These are phyloP conservation scores for Persicaria tinctoria DNA, from an alignment of 148 eudicot genomes.

Conservation along the genomic window DNA sequence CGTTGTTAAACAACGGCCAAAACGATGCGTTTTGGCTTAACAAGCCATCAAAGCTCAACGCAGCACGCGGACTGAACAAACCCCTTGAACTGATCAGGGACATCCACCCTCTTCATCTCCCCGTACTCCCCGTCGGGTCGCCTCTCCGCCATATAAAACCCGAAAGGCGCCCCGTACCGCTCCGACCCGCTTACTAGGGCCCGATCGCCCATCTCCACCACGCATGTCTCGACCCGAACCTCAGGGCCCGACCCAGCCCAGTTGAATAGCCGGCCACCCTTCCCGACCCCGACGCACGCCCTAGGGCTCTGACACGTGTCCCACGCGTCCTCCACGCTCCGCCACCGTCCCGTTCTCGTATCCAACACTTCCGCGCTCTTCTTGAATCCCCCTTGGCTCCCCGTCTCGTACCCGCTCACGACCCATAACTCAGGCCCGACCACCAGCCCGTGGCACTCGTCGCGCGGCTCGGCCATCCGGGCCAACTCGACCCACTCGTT, in stretches of 20 bases:
- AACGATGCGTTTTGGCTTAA: background rate
- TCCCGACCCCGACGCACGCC: conserved; percentile 31
- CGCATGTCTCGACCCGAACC: conserved; percentile 37
- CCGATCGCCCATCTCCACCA: conserved; percentile 40
- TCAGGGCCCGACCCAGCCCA: conserved; percentile 34
- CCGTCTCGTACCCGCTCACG: conserved; percentile 66
- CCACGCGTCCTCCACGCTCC: conserved; percentile 47
- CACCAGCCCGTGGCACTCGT: conserved; percentile 61
- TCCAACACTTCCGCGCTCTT: conserved; percentile 40
- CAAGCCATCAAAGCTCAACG: conserved; percentile 36
- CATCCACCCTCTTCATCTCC: conserved; percentile 36
- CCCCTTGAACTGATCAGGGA: conserved; percentile 41
- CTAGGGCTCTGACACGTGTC: conserved; percentile 40
- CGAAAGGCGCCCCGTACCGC: conserved; percentile 37
- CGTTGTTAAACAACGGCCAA: background rate
- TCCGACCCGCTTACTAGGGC: conserved; percentile 43
- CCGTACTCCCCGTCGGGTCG: conserved; percentile 24
- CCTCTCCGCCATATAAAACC: conserved; percentile 28
- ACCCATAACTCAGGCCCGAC: conserved; percentile 75
- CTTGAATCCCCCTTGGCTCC: conserved; percentile 55
- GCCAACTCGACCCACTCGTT: conserved; percentile 66
- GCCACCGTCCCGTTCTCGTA: conserved; percentile 34
- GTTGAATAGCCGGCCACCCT: conserved; percentile 26
- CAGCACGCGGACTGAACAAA: conserved; percentile 59
- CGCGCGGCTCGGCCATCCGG: conserved; percentile 57